Base-by-base conservation (phyloP, 164 flowering plant species). In the Buxus sempervirens region DNA sequence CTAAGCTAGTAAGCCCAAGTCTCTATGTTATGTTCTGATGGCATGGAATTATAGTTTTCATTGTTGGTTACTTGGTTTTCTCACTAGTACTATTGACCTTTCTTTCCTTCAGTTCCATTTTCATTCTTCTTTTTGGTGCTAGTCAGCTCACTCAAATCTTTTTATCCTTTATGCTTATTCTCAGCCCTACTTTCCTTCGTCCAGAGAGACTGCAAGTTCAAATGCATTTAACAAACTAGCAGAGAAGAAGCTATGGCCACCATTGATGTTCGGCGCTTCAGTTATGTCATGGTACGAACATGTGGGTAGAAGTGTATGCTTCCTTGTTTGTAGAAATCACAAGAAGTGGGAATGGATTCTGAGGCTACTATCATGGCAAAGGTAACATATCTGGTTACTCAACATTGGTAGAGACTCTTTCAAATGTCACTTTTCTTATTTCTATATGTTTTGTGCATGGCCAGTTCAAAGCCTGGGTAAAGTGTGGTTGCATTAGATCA, bases 261-360 rank as follows among this genome's bases (percentile, higher is more conserved):
- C 86, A 22, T 26, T 85, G 36, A 58, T 70, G 38, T 90, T 88
- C 70, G 91, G 88, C 24, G 76, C 91, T 25, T 72, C 98, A 21
- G 72, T 92, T 24, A 88, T 92, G 98, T 86, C 95, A 45, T 88
- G 95, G 96, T 90, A 90, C 69, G 98, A 93, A 77, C 96, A 93
- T 59, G 45, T 90, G 71, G 91, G 96, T 32, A 80, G 98, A 76
- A 82, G 84, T 64, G 71, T 88, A 9, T 93, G 96, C 56, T 86
- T 87, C 70, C 5, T 90, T 0, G 0, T 84, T 23, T 93, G 98
- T 82, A 75, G 86, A 64, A 77, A 84, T 76, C 98, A 93, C 75
- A 70, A 79, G 74, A 72, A 20, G 27, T 90, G 95, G 96, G 95
- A 90, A 78, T 67, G 73, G 75, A 68, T 89, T 62, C 55, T 90